Conservation (phyloP, 495 filamentous ascomycete genomes). For the Penicillium robsamsonii region DNA sequence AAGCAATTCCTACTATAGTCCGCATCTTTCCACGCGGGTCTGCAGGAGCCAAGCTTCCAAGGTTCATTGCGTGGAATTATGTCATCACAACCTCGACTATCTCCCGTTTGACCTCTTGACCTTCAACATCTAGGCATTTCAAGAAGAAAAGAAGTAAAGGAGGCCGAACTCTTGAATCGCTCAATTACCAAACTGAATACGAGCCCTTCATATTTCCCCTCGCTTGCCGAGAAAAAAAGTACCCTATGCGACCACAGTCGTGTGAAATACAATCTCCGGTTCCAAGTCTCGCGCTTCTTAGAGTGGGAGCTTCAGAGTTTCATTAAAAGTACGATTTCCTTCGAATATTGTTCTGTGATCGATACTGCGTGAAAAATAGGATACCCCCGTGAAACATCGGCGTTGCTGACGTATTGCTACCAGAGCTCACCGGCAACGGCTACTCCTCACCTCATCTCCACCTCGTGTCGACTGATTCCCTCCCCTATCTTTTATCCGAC, state of each 20-base stretch:
- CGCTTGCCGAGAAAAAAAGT: constrained; percentile 1
- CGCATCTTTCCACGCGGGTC: not conserved
- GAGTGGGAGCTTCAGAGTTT: constrained; percentile 22
- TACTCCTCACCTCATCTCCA: constrained; percentile 26
- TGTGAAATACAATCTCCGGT: constrained; percentile 31
- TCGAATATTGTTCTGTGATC: not conserved
- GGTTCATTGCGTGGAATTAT: constrained; percentile 39
- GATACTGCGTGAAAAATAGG: not conserved
- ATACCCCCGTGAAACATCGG: constrained; percentile 7
- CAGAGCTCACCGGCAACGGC: constrained; percentile 32
- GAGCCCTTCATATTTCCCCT: constrained; percentile 1
- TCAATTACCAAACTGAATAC: not conserved
- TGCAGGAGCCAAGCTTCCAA: constrained; percentile 9
- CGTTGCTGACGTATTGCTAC: constrained; percentile 28
- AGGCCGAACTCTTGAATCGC: not conserved
- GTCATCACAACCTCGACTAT: constrained; percentile 35
- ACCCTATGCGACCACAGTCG: constrained; percentile 35
- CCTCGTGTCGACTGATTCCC: constrained; percentile 15
- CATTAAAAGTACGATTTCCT: constrained; percentile 14
- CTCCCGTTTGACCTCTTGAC: constrained; percentile 15
- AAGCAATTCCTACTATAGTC: not conserved
- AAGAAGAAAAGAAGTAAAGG: not conserved
- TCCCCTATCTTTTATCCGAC: constrained; percentile 20
- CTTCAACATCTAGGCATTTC: constrained; percentile 3
- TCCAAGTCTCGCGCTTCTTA: constrained; percentile 23